Conservation (phyloP, 73 alveolate species). For the Paramecium primaurelia region DNA sequence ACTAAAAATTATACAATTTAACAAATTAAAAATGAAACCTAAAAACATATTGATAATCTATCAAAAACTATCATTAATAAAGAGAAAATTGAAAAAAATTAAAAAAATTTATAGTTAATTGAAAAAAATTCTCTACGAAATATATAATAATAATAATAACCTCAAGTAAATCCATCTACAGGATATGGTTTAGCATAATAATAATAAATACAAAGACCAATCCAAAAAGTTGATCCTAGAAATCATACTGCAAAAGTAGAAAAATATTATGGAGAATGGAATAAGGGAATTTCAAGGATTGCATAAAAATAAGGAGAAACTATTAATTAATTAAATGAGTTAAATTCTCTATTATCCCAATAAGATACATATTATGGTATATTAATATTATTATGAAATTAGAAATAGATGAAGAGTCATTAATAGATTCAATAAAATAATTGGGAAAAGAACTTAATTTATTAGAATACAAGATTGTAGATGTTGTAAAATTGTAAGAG, state of each 20-base stretch:
- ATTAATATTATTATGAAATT: not conserved
- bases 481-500: not conserved
- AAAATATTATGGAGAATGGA: not conserved
- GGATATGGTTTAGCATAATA: not conserved
- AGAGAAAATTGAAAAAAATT: not conserved
- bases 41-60: not conserved
- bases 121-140: not conserved
- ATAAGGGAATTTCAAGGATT: not conserved
- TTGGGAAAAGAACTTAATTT: not conserved
- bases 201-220: not conserved
- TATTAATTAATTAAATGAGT: not conserved
- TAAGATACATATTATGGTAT: not conserved
- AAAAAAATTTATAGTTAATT: not conserved
- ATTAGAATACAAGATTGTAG: not conserved
- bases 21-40: not conserved
- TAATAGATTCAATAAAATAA: not conserved
- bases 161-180: not conserved
- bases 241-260: slow-evolving; percentile 7
- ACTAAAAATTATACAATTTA: not conserved
- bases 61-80: not conserved
- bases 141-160: not conserved
- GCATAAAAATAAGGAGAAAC: not conserved
- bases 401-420: slow-evolving; percentile 11
- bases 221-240: not conserved
- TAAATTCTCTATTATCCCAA: not conserved